Conservation (phyloP, 768 basidiomycete genomes). For the Boletus reticulatus region DNA sequence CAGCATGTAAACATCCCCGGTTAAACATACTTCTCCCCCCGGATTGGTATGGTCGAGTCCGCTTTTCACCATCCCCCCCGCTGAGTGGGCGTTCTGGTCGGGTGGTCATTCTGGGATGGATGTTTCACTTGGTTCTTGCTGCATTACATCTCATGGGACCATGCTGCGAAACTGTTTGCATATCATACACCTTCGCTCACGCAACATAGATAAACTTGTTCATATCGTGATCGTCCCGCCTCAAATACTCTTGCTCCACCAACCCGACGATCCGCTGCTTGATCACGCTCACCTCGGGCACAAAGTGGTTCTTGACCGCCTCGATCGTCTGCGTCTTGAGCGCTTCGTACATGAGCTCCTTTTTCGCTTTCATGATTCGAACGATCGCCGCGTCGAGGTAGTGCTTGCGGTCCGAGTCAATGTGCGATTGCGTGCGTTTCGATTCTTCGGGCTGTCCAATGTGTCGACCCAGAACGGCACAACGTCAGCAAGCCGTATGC, state of each 20-base stretch:
- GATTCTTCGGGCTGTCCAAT: constrained; percentile 75
- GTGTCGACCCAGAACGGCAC: neutral
- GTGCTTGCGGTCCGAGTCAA: constrained; percentile 84
- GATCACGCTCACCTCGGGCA: constrained; percentile 79
- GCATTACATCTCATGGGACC: neutral
- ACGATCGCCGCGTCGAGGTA: constrained; percentile 95
- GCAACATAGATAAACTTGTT: constrained; percentile 81
- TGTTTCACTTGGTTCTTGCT: neutral
- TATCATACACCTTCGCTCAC: constrained; percentile 26
- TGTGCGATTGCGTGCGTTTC: constrained; percentile 73
- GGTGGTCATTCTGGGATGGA: no score
- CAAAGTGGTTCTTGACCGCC: constrained; percentile 85
- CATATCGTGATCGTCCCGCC: constrained; percentile 69
- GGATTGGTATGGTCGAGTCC: neutral
- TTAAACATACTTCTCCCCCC: neutral
- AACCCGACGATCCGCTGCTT: constrained; percentile 80
- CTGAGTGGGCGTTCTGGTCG: no score
- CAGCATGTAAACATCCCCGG: no score
- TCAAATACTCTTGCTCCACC: constrained; percentile 86
- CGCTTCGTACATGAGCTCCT: constrained; percentile 76
- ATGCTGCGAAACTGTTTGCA: no score
- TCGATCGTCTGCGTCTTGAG: constrained; percentile 83
- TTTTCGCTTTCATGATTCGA: constrained; percentile 91
- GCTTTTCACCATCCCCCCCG: no score
- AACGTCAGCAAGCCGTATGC: no score